Conservation (phyloP, 345 rosid genomes). For the Turritis glabra region DNA sequence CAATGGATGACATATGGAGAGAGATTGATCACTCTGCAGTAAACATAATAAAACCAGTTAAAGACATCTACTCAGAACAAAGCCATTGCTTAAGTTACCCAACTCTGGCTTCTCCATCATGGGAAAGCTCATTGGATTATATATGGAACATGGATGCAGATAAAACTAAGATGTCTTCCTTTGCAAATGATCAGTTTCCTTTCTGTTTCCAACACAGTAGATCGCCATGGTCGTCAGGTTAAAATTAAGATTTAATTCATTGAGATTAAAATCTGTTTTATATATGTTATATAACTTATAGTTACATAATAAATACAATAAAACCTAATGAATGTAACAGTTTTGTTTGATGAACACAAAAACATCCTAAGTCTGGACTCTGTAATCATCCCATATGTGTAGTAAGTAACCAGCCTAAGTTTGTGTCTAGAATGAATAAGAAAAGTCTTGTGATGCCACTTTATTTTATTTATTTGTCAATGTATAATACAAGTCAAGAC, state of each 20-base stretch:
- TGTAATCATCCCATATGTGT: constrained; percentile 11
- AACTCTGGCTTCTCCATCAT: constrained; percentile 53
- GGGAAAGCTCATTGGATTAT: constrained; percentile 62
- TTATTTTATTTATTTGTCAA: neutral
- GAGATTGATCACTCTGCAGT: constrained; percentile 67
- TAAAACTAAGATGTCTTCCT: constrained; percentile 57
- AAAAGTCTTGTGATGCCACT: neutral
- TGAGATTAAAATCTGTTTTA: constrained; percentile 44
- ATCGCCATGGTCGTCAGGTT: constrained; percentile 38
- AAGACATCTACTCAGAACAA: constrained; percentile 51
- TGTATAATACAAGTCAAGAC: constrained; percentile 5
- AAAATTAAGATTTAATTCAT: constrained; percentile 58
- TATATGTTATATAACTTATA: constrained; percentile 27
- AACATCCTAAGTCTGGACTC: neutral
- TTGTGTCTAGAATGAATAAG: constrained; percentile 10
- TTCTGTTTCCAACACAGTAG: constrained; percentile 47
- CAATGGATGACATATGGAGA: constrained; percentile 92
- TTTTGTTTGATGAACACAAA: constrained; percentile 2
- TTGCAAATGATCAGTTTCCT: constrained; percentile 41
- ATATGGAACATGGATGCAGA: constrained; percentile 74
- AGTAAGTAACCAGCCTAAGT: constrained; percentile 7
- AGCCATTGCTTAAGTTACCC: constrained; percentile 49
- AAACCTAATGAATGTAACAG: constrained; percentile 14
- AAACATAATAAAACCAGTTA: constrained; percentile 51
- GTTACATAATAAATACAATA: constrained; percentile 6